These are phyloP conservation scores for Cyberlindnera suaveolens DNA, from an alignment of 805 yeast species.

Conservation along the genomic window DNA sequence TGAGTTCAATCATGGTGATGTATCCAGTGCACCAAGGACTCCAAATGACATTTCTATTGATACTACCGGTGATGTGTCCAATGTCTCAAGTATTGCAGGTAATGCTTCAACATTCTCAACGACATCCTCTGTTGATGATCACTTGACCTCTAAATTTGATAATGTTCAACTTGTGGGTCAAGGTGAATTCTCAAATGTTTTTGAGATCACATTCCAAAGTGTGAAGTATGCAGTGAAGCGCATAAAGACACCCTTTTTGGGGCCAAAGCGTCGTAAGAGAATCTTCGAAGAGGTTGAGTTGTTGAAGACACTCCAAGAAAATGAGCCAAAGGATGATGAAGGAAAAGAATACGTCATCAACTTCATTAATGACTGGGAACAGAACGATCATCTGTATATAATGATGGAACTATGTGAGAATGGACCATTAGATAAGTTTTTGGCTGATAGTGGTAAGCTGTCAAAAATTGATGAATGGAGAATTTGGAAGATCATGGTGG, in stretches of 20 bases:
- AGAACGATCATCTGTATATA: conserved; percentile 67
- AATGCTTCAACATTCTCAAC: conserved; percentile 16
- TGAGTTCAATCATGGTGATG: conserved; percentile 14
- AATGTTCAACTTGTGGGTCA: conserved; percentile 68
- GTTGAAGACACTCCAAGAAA: conserved; percentile 37
- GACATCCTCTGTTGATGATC: conserved; percentile 29
- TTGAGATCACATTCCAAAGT: conserved; percentile 64
- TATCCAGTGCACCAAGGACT: conserved; percentile 26
- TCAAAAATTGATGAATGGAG: conserved; percentile 91
- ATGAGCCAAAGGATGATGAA: conserved; percentile 38
- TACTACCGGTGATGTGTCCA: conserved; percentile 14
- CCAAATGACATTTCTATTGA: conserved; percentile 21
- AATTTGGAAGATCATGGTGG: conserved; percentile 93
- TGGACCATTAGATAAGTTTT: conserved; percentile 78
- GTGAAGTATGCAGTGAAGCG: conserved; percentile 82
- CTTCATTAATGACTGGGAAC: conserved; percentile 83
- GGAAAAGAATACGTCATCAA: conserved; percentile 76
- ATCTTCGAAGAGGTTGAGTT: conserved; percentile 74
- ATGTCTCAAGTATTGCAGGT: conserved; percentile 17
- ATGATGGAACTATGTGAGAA: conserved; percentile 96
- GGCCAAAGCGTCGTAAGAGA: conserved; percentile 54
- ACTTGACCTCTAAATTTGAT: conserved; percentile 42
- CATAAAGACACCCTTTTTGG: conserved; percentile 56
- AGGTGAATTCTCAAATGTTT: conserved; percentile 90
- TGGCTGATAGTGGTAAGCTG: conserved; percentile 69